Evolutionary conservation across 768 basidiomycete genomes (phyloP), one percentile per base, ranked within the genome.

Genomic region (Termitomyces sp.): DNA sequence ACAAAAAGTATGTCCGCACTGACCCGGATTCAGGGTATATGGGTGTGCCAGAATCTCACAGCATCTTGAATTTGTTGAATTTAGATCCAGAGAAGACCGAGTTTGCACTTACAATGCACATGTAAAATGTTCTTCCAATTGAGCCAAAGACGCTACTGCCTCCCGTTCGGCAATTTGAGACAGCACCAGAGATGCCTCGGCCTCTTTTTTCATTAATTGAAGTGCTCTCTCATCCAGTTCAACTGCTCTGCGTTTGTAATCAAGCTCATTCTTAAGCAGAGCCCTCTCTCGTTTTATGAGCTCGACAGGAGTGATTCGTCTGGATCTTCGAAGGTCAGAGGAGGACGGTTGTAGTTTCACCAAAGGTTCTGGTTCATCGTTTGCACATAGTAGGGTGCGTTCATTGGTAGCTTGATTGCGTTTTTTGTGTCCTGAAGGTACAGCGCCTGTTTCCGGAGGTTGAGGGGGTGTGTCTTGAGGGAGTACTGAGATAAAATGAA

Each of bases 1-100:
- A 65, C 85, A 88, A 64, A 85, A 88, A 4, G 85, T 80, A 64
- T 89, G 87, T 10, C 87, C 87, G 59, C 87, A 88, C 41, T 73
- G 70, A 14, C 72, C 74, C 18, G 83, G 79, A 56, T 75, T 79
- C 42, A 87, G 70, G 32, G 72, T 71, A 64, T 84, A 84, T 8
- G 87, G 87, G 60, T 77, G 76, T 2, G 85, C 82, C 76, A 88
- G 75, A 54, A 83, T 75, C 59, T 87, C 86, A 64, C 81, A 84
- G 67, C 87, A 86, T 58, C 87, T 89, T 55, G 41, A 32, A 18
- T 13, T 22, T 18, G 48, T 62, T 44, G 51, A 54, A 36, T n/a
- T 29, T 37, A 46, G 42, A 41, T 51, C 8, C 37, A 51, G 20
- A 49, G 53, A 46, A 43, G 52, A 41, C 43, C n/a, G 24, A 49